These are phyloP conservation scores for Selaginella tamariscina DNA, from an alignment of 75 land plant species.

Conservation along the genomic window DNA sequence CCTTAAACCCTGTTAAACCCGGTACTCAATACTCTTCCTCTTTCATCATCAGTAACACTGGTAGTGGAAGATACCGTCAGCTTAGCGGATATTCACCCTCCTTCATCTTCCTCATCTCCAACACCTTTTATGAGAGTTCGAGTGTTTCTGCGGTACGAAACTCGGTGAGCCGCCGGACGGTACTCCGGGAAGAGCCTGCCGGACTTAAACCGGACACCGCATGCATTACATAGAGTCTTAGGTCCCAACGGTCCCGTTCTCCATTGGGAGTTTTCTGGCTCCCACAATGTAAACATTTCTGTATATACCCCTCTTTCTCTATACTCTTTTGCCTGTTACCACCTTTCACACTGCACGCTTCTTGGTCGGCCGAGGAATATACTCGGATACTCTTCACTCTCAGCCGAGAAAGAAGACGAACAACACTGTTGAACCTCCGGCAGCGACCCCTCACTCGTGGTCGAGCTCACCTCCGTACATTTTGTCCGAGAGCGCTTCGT, in stretches of 20 bases:
- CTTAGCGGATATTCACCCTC: background rate
- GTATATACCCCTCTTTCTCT: background rate
- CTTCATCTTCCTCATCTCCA: conserved; percentile 3
- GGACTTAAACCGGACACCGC: conserved; percentile 7
- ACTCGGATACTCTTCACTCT: too few relatives aligned
- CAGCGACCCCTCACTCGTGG: background rate
- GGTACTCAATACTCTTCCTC: background rate
- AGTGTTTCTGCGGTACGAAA: background rate
- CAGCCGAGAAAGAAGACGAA: background rate
- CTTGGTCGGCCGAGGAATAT: too few relatives aligned
- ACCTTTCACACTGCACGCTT: background rate
- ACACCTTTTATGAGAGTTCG: conserved; percentile 11
- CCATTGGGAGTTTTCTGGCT: conserved; percentile 15
- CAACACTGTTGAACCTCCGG: background rate
- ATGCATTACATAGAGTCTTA: conserved; percentile 8
- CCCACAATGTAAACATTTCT: conserved; percentile 4
- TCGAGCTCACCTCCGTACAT: background rate
- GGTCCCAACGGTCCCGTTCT: conserved; percentile 9
- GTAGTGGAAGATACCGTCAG: background rate
- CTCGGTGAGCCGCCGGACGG: background rate
- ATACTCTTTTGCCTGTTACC: background rate
- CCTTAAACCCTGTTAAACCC: too few relatives aligned
- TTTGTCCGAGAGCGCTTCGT: background rate
- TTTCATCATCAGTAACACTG: background rate
- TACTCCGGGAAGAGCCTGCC: conserved; percentile 10